Evolutionary conservation across 1,284 basidiomycete genomes (phyloP).

Genomic region (Vanrija humicola): DNA sequence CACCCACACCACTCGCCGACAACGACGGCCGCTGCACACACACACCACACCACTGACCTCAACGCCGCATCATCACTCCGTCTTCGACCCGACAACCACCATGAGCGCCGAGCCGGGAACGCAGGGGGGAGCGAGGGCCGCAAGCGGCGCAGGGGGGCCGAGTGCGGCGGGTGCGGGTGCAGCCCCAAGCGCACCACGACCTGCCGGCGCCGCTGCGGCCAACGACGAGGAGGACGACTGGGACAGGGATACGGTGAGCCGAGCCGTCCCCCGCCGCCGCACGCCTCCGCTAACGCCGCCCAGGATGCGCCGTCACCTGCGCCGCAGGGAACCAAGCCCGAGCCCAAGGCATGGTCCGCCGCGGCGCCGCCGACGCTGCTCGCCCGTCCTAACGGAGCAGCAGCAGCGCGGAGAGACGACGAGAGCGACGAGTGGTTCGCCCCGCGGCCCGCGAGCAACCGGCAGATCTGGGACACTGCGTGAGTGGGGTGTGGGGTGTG

Average conservation of each 20-base stretch:
- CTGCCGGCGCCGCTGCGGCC: not conserved
- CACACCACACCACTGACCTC: too few relatives aligned
- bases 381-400: not conserved
- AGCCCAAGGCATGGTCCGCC: not conserved
- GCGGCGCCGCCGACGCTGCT: not conserved
- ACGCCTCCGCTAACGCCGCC: not conserved
- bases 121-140: too few relatives aligned
- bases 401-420: not conserved
- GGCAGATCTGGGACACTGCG: slow-evolving; percentile 23
- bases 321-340: not conserved
- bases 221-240: slow-evolving; percentile 11
- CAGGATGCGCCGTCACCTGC: not conserved
- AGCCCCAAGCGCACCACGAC: not conserved
- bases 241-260: slow-evolving; percentile 9
- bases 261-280: too few relatives aligned
- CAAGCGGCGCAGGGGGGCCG: too few relatives aligned
- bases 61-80: too few relatives aligned
- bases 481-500: slow-evolving; percentile 10
- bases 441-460: slow-evolving; percentile 8
- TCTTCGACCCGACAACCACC: too few relatives aligned
- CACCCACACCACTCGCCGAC: too few relatives aligned
- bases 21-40: too few relatives aligned
- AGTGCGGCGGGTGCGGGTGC: too few relatives aligned
- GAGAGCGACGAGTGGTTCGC: slow-evolving; percentile 21
- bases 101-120: too few relatives aligned